These are phyloP conservation scores for Aegilops sharonensis DNA, from an alignment of 176 grass and related monocot species.

Conservation along the genomic window DNA sequence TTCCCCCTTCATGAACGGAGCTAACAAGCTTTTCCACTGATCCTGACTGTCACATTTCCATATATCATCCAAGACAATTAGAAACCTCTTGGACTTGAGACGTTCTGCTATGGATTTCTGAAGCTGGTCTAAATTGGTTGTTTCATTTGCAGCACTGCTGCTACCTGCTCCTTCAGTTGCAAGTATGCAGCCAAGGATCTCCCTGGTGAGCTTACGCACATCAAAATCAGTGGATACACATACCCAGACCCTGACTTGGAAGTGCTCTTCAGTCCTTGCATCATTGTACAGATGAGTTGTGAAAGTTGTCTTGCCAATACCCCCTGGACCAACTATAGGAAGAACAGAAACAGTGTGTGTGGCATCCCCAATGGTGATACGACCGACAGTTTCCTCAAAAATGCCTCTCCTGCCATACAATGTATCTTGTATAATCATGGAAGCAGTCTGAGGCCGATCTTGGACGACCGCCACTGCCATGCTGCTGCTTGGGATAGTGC, in stretches of 20 bases:
- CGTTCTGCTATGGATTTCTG: not conserved
- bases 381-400: not conserved
- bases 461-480: accelerated
- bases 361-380: not conserved
- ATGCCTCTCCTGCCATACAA: not conserved
- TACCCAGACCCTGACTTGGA: not conserved
- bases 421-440: not conserved
- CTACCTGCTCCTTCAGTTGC: not conserved
- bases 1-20: not conserved
- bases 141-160: not conserved
- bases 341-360: not conserved
- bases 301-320: not conserved
- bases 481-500: not conserved
- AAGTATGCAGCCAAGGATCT: not conserved
- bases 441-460: not conserved
- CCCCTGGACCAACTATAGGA: not conserved
- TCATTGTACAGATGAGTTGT: too few relatives aligned
- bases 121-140: not conserved
- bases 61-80: not conserved
- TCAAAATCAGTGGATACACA: too few relatives aligned
- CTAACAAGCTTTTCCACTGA: not conserved
- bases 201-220: not conserved
- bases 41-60: not conserved
- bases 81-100: not conserved
- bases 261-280: not conserved